phyloP scores from a whole-genome alignment of 2,329 filamentous ascomycete genomes.

The Periglandula ipomoeae region DNA sequence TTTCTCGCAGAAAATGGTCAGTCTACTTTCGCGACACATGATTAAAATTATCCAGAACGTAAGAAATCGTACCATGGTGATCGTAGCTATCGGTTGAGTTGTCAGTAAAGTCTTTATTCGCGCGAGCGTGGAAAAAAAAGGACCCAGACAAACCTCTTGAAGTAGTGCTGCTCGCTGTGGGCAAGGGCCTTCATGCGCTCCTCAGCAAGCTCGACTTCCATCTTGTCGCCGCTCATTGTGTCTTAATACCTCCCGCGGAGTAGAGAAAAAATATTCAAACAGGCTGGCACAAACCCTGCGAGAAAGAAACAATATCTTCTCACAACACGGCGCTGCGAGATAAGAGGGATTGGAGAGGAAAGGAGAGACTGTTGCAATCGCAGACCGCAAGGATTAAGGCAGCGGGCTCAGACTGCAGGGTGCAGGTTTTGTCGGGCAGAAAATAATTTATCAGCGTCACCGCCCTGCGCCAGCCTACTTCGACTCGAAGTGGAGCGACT shows the following conservation, averaged over 20 bases:
- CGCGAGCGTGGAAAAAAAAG: background rate
- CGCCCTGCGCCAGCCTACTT: conserved; percentile 12
- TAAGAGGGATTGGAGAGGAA: background rate
- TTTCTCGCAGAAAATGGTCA: conserved; percentile 10
- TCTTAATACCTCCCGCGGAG: conserved; percentile 3
- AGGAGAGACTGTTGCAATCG: conserved; percentile 1
- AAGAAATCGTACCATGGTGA: conserved; percentile 69
- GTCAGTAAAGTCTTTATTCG: background rate
- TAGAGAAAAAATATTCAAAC: background rate
- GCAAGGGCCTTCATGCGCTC: conserved; percentile 63
- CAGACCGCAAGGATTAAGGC: conserved; percentile 6
- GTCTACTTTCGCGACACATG: background rate
- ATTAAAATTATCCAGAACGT: too few relatives aligned
- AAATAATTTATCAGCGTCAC: conserved; percentile 20
- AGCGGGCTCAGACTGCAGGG: background rate
- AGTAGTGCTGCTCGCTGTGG: conserved; percentile 98
- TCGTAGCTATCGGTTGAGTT: conserved; percentile 62
- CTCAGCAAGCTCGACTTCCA: conserved; percentile 53
- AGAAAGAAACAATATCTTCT: background rate
- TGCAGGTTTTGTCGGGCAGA: conserved; percentile 20
- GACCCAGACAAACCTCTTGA: conserved; percentile 84
- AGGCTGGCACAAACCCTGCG: background rate
- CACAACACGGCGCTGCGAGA: background rate
- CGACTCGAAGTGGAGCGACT: background rate
- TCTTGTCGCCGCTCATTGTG: conserved; percentile 41